Percentiles rank a stretch among this genome's conserved stretches.
Conservation (phyloP, 75 land plant genomes). For the Chamaecyparis obtusa region DNA sequence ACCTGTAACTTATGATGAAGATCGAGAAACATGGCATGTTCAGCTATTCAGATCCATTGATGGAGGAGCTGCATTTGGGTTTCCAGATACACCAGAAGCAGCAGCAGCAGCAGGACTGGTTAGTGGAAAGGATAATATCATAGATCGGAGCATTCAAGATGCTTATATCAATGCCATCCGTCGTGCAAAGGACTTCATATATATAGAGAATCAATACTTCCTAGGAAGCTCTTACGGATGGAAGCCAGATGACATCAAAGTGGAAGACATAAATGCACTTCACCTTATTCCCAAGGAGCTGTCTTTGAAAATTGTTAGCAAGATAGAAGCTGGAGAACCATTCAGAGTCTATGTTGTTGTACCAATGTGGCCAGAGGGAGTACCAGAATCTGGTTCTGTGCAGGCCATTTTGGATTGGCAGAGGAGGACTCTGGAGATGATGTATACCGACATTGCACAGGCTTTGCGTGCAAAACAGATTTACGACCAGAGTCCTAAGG, state of each 20-base stretch:
- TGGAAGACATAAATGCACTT: conserved; percentile 54
- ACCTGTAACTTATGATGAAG: conserved; percentile 59
- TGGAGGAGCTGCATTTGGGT: conserved; percentile 88
- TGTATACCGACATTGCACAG: conserved; percentile 66
- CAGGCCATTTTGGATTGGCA: conserved; percentile 90
- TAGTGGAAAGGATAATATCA: conserved; percentile 87
- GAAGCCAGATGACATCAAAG: conserved; percentile 48
- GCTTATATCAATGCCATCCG: conserved; percentile 89
- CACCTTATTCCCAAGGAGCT: conserved; percentile 82
- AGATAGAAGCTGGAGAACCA: conserved; percentile 83
- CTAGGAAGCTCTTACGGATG: conserved; percentile 82
- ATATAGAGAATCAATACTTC: conserved; percentile 94
- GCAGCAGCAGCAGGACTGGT: conserved; percentile 81
- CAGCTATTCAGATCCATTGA: conserved; percentile 90
- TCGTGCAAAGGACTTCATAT: conserved; percentile 82
- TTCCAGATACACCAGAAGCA: conserved; percentile 81
- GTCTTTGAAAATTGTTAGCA: conserved; percentile 77
- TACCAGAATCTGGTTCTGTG: conserved; percentile 72
- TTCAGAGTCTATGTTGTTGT: conserved; percentile 80
- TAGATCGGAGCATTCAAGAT: conserved; percentile 90
- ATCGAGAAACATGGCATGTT: conserved; percentile 80
- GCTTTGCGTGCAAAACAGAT: conserved; percentile 62
- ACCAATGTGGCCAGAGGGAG: conserved; percentile 95
- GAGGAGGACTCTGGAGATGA: conserved; percentile 90
- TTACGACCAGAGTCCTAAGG: conserved; percentile 51